These are phyloP conservation scores for Penicillium alfredii DNA, from an alignment of 495 filamentous ascomycete genomes.

Conservation along the genomic window DNA sequence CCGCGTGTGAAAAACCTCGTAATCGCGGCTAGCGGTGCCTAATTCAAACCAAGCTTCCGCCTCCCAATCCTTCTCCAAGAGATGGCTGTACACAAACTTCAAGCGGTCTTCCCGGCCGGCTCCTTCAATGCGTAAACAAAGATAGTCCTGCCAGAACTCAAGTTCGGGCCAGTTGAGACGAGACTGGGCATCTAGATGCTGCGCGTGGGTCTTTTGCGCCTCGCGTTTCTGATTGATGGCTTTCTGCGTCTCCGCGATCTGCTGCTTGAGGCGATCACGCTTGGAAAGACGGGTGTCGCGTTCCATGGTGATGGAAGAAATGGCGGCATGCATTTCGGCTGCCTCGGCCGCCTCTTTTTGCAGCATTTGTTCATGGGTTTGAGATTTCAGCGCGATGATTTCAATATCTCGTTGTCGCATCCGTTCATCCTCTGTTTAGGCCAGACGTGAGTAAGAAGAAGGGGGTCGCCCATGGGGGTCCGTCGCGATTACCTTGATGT, in stretches of 20 bases:
- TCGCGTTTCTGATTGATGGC: constrained; percentile 55
- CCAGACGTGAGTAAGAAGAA: neutral
- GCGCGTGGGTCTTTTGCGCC: constrained; percentile 55
- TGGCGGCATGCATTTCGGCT: constrained; percentile 77
- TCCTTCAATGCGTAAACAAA: constrained; percentile 86
- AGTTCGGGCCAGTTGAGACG: constrained; percentile 86
- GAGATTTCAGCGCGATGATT: constrained; percentile 69
- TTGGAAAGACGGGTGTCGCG: constrained; percentile 67
- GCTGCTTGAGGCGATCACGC: constrained; percentile 65
- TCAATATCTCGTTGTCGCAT: constrained; percentile 86
- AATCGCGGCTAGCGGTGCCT: constrained; percentile 71
- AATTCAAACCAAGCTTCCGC: constrained; percentile 92
- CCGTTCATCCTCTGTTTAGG: constrained; percentile 72
- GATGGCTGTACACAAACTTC: constrained; percentile 86
- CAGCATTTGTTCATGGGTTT: constrained; percentile 71
- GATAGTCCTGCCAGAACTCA: constrained; percentile 88
- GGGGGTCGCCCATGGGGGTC: neutral
- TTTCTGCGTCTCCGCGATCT: constrained; percentile 73
- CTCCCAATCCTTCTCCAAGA: constrained; percentile 78
- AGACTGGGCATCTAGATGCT: constrained; percentile 69
- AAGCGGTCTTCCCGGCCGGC: constrained; percentile 76
- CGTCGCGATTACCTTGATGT: constrained; percentile 62
- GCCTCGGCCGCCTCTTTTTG: constrained; percentile 83
- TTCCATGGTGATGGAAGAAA: constrained; percentile 65
- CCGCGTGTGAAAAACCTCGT: constrained; percentile 68